phyloP scores from a whole-genome alignment of 306 rosid species.

The Quercus variabilis region DNA sequence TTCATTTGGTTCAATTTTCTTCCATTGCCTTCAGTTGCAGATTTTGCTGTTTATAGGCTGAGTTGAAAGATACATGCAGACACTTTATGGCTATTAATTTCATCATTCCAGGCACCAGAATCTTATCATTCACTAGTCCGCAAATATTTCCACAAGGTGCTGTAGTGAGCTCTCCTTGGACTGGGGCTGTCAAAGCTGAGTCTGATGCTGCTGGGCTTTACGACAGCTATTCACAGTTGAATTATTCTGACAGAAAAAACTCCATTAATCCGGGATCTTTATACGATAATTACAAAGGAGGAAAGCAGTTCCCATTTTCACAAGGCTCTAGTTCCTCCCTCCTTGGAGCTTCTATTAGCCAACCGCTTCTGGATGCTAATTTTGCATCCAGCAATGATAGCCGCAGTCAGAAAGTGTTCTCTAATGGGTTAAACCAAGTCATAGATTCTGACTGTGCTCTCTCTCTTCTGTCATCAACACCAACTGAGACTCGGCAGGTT shows the following conservation, averaged over 20 bases:
- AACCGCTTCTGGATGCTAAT: slow-evolving; percentile 8
- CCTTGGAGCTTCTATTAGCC: slow-evolving; percentile 15
- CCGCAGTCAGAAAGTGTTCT: slow-evolving; percentile 24
- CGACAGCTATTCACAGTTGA: slow-evolving; percentile 7
- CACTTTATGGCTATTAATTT: not conserved
- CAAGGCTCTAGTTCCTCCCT: slow-evolving; percentile 19
- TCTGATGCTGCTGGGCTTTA: slow-evolving; percentile 1
- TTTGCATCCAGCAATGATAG: slow-evolving; percentile 16
- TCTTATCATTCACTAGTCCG: slow-evolving; percentile 29
- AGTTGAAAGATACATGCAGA: not conserved
- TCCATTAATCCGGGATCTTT: slow-evolving; percentile 12
- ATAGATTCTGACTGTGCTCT: slow-evolving; percentile 44
- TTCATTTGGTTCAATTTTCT: not conserved
- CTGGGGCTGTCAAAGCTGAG: slow-evolving; percentile 21
- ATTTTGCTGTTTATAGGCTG: not conserved
- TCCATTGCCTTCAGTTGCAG: not conserved
- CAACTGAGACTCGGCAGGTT: slow-evolving; percentile 29
- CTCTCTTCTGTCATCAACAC: slow-evolving; percentile 70
- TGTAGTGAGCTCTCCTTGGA: slow-evolving; percentile 29
- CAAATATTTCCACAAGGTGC: slow-evolving; percentile 17
- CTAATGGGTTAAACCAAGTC: slow-evolving; percentile 15
- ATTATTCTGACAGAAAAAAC: slow-evolving; percentile 16
- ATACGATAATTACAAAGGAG: slow-evolving; percentile 14
- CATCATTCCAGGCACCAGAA: slow-evolving; percentile 27
- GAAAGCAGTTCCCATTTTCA: slow-evolving; percentile 22